Evolutionary conservation across 2,329 filamentous ascomycete species (phyloP).

Genomic region (Microcera coccophila): DNA sequence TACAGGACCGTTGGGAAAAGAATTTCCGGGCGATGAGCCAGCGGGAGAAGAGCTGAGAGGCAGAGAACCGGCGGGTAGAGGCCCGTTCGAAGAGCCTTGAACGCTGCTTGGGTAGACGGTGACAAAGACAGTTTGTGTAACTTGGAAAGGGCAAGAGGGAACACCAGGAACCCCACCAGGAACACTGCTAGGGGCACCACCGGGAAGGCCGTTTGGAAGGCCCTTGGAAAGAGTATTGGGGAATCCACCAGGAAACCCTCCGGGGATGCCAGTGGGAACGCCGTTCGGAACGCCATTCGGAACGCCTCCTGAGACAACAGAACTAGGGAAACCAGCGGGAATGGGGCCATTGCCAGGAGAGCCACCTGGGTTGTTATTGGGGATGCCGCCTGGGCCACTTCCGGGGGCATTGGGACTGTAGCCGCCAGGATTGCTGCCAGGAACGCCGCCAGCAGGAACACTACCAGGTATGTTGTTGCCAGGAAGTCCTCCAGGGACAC

Average conservation of each 20-base stretch:
- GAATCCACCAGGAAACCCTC: constrained; percentile 1
- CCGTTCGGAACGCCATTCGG: constrained; percentile 4
- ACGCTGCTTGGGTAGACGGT: constrained; percentile 39
- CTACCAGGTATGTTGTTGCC: constrained; percentile 6
- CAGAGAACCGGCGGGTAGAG: constrained; percentile 10
- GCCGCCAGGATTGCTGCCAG: constrained; percentile 14
- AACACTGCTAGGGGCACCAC: constrained; percentile 6
- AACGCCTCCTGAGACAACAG: background rate
- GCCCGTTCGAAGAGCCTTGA: constrained; percentile 13
- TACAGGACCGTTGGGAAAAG: background rate
- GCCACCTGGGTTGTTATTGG: constrained; percentile 11
- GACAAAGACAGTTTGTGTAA: constrained; percentile 46
- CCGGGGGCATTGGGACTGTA: constrained; percentile 6
- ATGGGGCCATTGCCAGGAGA: constrained; percentile 10
- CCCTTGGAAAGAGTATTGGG: constrained; percentile 3
- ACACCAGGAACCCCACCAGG: constrained; percentile 9
- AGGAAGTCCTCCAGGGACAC: constrained; percentile 13
- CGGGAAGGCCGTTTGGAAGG: constrained; percentile 1
- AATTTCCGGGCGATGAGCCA: background rate
- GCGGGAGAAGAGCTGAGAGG: background rate
- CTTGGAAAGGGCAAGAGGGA: constrained; percentile 38
- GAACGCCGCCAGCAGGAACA: constrained; percentile 2
- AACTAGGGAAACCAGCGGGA: constrained; percentile 9
- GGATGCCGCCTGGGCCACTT: constrained; percentile 8
- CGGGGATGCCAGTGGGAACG: constrained; percentile 8